A percentile compares a stretch with the other conserved stretches of the same genome.
phyloP scores from a whole-genome alignment of 805 yeast species.

The Spathaspora girioi region DNA sequence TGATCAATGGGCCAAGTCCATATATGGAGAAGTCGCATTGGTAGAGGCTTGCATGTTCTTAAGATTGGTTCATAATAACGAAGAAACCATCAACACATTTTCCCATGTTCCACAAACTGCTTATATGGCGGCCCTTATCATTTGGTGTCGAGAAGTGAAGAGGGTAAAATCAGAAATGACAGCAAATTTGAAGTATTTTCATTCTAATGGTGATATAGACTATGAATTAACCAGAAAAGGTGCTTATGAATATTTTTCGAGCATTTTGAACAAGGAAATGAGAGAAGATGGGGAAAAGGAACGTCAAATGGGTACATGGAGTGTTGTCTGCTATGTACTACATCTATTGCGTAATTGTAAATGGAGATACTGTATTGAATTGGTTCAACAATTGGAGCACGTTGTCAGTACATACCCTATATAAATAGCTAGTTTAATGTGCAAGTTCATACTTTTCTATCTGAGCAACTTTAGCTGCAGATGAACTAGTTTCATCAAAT shows the following conservation, averaged over 20 bases:
- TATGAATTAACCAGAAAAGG: conserved; percentile 10
- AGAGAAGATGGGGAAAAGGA: conserved; percentile 2
- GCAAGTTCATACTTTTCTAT: conserved; percentile 21
- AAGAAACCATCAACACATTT: conserved; percentile 15
- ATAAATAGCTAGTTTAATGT: neutral
- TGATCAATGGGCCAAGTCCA: conserved; percentile 21
- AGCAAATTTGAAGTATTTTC: conserved; percentile 4
- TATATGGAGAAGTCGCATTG: conserved; percentile 18
- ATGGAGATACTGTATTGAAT: conserved; percentile 7
- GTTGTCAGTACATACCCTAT: conserved; percentile 4
- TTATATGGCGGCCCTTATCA: conserved; percentile 6
- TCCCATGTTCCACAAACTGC: conserved; percentile 12
- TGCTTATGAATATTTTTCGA: conserved; percentile 11
- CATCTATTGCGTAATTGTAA: conserved; percentile 10
- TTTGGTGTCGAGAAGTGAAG: conserved; percentile 10
- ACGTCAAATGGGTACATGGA: conserved; percentile 7
- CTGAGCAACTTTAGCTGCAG: conserved; percentile 39
- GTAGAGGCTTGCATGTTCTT: conserved; percentile 23
- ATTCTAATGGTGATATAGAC: conserved; percentile 6
- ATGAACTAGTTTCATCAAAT: conserved; percentile 36
- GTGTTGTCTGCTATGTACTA: conserved; percentile 7
- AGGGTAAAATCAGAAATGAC: neutral
- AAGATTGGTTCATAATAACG: conserved; percentile 18
- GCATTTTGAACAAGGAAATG: conserved; percentile 10
- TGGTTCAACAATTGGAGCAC: conserved; percentile 7